Evolutionary conservation across 257 asterid genomes (phyloP).

Genomic region (Lycium barbarum): DNA sequence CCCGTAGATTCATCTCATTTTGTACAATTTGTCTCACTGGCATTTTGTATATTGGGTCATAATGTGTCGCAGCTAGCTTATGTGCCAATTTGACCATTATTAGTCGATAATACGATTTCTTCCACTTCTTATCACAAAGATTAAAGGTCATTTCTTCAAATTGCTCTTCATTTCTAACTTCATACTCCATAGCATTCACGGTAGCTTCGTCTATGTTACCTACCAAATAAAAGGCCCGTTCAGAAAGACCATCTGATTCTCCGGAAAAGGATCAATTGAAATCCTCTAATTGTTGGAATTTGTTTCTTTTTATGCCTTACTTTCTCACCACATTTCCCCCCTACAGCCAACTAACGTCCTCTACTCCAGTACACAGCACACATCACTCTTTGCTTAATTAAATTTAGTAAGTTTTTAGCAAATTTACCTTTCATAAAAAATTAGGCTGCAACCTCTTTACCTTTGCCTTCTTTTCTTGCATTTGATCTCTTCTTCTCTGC

Average conservation of each 20-base stretch:
- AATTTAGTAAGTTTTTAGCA: neutral
- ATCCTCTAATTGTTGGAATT: neutral
- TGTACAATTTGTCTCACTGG: neutral
- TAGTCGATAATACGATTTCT: neutral
- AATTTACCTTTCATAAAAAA: neutral
- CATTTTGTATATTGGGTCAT: slow-evolving; percentile 4
- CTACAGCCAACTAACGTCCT: neutral
- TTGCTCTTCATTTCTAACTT: neutral
- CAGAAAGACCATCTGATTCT: neutral
- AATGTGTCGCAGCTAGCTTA: slow-evolving; percentile 8
- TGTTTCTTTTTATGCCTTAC: slow-evolving; percentile 18
- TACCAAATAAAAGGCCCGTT: neutral
- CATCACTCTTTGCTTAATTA: neutral
- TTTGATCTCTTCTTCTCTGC: slow-evolving; percentile 4
- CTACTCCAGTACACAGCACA: slow-evolving; percentile 3
- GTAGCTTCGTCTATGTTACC: neutral
- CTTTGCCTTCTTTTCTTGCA: neutral
- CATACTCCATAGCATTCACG: neutral
- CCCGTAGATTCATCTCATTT: slow-evolving; percentile 17
- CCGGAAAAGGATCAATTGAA: neutral
- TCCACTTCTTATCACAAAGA: neutral
- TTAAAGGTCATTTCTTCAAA: neutral
- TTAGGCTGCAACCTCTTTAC: slow-evolving; percentile 10
- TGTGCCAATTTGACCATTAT: slow-evolving; percentile 5
- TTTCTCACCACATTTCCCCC: slow-evolving; percentile 6